Base-by-base conservation (phyloP, 2,329 filamentous ascomycete species). In the Mycosphaerella sp. region DNA sequence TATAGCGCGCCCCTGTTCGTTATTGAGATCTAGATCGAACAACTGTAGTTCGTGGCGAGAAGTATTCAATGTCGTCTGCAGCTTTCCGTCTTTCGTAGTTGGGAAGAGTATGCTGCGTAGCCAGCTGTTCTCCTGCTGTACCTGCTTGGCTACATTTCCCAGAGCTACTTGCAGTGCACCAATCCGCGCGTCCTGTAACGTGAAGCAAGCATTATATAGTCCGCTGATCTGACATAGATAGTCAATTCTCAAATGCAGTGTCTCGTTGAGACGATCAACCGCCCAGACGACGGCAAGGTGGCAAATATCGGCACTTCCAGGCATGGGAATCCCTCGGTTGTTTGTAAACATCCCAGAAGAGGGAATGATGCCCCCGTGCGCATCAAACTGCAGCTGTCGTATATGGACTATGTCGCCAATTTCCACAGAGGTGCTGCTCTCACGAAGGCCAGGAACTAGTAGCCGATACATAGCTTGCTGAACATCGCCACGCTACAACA, bases 1-100 rank as follows among this genome's bases (percentile, higher is more conserved):
- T 6, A 76, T 69, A 1, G 72, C 73, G 58, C 71, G 71, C 48
- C 70, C 57, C 59, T 77, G 75, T 57, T 77, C 75, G 57, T 71
- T 74, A 52, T 77, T 77, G 12, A 77, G 60, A 30, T 64, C 56
- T 6, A 52, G 30, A 55, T 77, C 74, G 41, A 69, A 68, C 44
- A 71, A 66, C 1, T 62, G 55, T 16, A 69, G 64, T 36, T 64
- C 61, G 49, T 66, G 67, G 4, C 61, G 56, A 5, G 67, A 61
- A 10, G 57, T 65, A 34, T 71, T 68, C 27, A 77, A 61, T 6
- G 50, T 62, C 6, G 55, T 67, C 53, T 76, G 74, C 18, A 68
- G 51, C 2, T 58, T 45, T 12, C 71, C 71, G 53, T 75, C 64
- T 2, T 42, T 21, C 10, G 66, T 53, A 1, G 57, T 59, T 1